Evolutionary conservation across 1,284 basidiomycete species (phyloP), one percentile per base, ranked within the genome.

Genomic region (Ceratobasidium sp.): DNA sequence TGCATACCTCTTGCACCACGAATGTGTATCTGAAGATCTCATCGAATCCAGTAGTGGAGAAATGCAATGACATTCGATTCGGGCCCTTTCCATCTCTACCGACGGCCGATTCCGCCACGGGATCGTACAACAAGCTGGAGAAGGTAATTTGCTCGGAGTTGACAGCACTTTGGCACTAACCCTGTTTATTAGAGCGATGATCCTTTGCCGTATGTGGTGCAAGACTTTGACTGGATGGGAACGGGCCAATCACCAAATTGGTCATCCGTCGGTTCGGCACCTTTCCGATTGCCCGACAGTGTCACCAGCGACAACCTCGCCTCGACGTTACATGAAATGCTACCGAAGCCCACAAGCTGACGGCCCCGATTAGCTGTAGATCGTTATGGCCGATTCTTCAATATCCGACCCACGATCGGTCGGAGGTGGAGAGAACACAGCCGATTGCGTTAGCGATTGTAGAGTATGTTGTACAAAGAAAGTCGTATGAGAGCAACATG

Each of bases 211-310:
- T 65, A 65, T 31, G 35, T 27, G 15, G 60, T 65, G 4, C 60
- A 65, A n/a, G 60, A 65, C 35, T 65, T 65, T 42, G 60, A 65
- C 27, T 65, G 60, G 60, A 53, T 65, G 60, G 60, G 49, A 8
- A 38, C 47, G 2, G 34, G 34, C n/a, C 60, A 25, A 13, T 65
- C 60, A 25, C 49, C 60, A n/a, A 52, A 65, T 34, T 65, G 60
- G 60, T 32, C 47, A 13, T 15, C 60, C 22, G 53, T 65, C 22
- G 49, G 34, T 13, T 38, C 32, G 12, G 34, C 60, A 8, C 6
- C 3, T 17, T 65, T 52, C 31, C 49, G 40, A 20, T 25, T 53
- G 20, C 60, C 49, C 1, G 27, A 13, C 4, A n/a, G 13, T 7
- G 49, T 52, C 12, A 27, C 47, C 8, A 25, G 40, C 10, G 34